phyloP scores from a whole-genome alignment of 768 basidiomycete species.

The Antrodiella citrinella region DNA sequence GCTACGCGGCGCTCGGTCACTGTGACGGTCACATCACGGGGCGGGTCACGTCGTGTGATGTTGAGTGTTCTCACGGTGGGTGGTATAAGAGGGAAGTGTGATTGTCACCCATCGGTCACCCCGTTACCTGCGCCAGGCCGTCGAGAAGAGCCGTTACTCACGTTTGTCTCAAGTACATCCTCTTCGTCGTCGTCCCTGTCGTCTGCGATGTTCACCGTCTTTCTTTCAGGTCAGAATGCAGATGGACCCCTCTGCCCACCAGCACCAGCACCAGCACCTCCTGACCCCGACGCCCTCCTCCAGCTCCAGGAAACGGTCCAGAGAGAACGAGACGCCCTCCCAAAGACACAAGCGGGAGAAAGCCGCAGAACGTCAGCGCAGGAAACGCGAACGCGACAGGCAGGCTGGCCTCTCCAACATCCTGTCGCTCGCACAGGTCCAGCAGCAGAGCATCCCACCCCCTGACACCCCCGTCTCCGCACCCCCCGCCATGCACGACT shows the following conservation, averaged over 20 bases:
- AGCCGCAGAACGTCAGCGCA: conserved; percentile 76
- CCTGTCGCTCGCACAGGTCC: conserved; percentile 19
- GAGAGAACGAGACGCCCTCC: conserved; percentile 67
- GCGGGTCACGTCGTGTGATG: no score
- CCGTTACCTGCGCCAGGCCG: no score
- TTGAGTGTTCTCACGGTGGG: no score
- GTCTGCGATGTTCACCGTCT: no score
- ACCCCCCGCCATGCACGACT: conserved; percentile 9
- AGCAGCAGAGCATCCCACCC: conserved; percentile 5
- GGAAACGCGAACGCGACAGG: conserved; percentile 70
- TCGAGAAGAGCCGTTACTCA: no score
- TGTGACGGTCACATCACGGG: no score
- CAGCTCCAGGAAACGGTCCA: conserved; percentile 43
- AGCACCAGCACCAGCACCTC: conserved; percentile 7
- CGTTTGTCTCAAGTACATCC: no score
- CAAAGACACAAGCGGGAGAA: conserved; percentile 78
- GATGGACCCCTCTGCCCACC: conserved; percentile 17
- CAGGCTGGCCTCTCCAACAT: conserved; percentile 25
- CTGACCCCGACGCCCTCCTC: conserved; percentile 9
- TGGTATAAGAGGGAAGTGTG: no score
- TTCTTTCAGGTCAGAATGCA: no score
- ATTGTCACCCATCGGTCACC: no score
- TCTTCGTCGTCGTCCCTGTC: no score
- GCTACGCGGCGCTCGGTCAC: no score
- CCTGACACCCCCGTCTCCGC: conserved; percentile 10